Evolutionary conservation across 2,329 filamentous ascomycete genomes (phyloP).

Genomic region (Pestalotiopsis sp.): DNA sequence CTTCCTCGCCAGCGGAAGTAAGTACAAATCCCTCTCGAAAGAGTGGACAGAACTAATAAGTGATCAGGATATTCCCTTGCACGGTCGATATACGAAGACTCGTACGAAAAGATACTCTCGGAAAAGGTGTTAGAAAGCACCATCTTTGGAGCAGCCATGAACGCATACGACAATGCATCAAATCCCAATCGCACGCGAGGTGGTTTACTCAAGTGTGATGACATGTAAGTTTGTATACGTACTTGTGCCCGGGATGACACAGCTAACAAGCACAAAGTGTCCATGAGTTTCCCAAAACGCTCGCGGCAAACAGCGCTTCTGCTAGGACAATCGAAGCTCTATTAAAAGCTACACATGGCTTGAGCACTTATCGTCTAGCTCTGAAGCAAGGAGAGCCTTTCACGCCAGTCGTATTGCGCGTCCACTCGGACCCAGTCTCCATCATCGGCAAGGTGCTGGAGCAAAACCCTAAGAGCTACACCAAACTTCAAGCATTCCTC

Average conservation of each 20-base stretch:
- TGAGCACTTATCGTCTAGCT: conserved; percentile 76
- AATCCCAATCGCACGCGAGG: conserved; percentile 79
- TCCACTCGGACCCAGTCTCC: conserved; percentile 73
- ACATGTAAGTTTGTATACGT: conserved; percentile 59
- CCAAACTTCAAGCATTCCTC: conserved; percentile 72
- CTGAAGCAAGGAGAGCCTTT: conserved; percentile 81
- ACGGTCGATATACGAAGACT: conserved; percentile 60
- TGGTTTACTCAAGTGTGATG: conserved; percentile 74
- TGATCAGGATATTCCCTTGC: conserved; percentile 62
- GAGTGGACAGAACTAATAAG: conserved; percentile 20
- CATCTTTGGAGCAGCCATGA: conserved; percentile 64
- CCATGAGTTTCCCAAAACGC: conserved; percentile 61
- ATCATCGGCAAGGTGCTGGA: conserved; percentile 74
- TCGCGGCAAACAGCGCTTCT: conserved; percentile 53
- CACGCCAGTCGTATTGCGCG: conserved; percentile 75
- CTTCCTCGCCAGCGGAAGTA: conserved; percentile 63
- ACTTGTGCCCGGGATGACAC: background rate
- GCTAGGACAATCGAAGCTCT: conserved; percentile 62
- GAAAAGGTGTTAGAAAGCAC: conserved; percentile 57
- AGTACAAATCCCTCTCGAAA: conserved; percentile 31
- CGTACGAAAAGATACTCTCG: conserved; percentile 49
- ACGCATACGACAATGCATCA: conserved; percentile 78
- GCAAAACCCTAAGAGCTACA: conserved; percentile 75
- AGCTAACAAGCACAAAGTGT: conserved; percentile 46
- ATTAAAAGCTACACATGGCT: conserved; percentile 70